These are phyloP conservation scores for Oxyria digyna DNA, from an alignment of 148 eudicot genomes.

Conservation along the genomic window DNA sequence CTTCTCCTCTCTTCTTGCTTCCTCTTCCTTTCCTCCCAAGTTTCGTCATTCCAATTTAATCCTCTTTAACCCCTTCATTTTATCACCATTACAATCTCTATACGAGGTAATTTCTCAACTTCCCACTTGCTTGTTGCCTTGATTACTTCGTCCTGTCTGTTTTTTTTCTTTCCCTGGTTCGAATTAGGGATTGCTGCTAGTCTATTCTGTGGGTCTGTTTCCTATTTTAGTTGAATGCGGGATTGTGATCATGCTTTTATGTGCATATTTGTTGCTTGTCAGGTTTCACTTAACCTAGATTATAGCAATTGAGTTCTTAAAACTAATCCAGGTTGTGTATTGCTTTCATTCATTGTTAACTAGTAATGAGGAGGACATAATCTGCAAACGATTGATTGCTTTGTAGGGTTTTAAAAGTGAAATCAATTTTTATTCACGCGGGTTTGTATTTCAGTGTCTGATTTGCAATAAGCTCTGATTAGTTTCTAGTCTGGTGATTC, in stretches of 20 bases:
- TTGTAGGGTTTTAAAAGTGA: neutral
- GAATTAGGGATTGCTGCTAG: neutral
- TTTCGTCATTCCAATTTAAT: neutral
- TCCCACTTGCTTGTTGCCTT: neutral
- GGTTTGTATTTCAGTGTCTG: neutral
- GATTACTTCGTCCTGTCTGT: neutral
- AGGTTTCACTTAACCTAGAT: neutral
- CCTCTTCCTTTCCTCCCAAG: constrained; percentile 1
- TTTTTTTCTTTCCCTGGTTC: neutral
- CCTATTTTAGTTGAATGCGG: neutral
- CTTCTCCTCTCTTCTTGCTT: neutral
- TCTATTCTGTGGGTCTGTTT: neutral
- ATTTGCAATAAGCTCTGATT: neutral
- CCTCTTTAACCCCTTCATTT: neutral
- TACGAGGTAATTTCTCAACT: neutral
- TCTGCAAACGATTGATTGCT: neutral
- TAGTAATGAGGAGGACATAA: neutral
- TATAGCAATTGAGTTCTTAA: neutral
- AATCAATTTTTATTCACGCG: neutral
- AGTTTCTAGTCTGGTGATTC: neutral
- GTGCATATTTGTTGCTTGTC: neutral
- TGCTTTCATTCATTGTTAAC: neutral
- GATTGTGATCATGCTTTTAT: neutral
- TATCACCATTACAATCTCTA: neutral
- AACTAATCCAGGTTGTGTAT: neutral